Conservation (phyloP, 352 stramenopile genomes). For the Phytophthora melonis region DNA sequence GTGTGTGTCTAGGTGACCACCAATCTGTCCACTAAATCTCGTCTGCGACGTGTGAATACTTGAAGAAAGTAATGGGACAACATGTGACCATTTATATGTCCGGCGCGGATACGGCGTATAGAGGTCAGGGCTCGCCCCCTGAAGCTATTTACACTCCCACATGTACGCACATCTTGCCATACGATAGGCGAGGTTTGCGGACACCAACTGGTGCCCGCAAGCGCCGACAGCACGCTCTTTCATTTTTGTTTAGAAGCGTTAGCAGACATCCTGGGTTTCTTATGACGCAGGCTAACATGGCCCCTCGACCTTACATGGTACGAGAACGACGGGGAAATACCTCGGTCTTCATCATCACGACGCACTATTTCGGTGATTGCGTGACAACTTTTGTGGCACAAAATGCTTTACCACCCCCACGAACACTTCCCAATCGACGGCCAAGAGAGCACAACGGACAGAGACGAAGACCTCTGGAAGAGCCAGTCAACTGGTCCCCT, state of each 20-base stretch:
- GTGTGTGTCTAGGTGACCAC: no score
- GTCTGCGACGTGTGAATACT: no score
- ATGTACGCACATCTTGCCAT: background rate
- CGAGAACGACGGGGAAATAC: no score
- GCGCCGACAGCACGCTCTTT: background rate
- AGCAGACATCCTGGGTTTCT: background rate
- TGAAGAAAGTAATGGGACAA: no score
- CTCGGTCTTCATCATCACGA: background rate
- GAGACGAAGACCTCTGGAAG: no score
- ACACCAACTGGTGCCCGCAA: conserved; percentile 6
- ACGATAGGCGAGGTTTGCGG: background rate
- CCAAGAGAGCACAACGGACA: no score
- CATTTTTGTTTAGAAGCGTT: background rate
- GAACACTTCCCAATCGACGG: no score
- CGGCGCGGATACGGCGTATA: background rate
- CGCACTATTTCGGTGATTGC: background rate
- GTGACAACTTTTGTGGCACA: background rate
- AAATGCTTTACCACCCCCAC: background rate
- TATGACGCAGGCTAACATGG: background rate
- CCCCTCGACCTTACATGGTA: background rate
- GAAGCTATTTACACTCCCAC: background rate
- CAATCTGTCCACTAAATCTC: no score
- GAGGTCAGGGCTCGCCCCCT: background rate
- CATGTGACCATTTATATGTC: no score
- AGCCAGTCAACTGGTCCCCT: no score